Evolutionary conservation across 2,329 filamentous ascomycete species (phyloP), one percentile per base, ranked within the genome.

Genomic region (Epichloe glyceriae): DNA sequence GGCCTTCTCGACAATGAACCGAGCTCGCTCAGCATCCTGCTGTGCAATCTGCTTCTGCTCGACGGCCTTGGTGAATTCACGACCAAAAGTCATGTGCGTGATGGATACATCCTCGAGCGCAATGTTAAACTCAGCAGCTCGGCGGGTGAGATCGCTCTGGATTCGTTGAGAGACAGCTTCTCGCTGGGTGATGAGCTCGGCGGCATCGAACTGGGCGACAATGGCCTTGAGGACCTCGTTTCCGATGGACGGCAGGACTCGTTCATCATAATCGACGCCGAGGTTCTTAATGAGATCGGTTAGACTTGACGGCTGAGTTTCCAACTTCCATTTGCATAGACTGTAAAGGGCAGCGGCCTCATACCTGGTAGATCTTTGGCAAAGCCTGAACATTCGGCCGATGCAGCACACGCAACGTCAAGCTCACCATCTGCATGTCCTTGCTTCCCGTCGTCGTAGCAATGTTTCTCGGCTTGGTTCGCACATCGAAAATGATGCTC

Each of bases 31-130:
- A 56, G 93, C 93, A 66, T 98, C 93, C 73, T 98, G 93, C 74
- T 98, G 93, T 51, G 93, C 93, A 69, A 98, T 98, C 78, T 98
- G 93, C 83, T 98, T 98, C 81, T 98, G 93, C 75, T 98, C 93
- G 63, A 98, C 93, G 57, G 93, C 93, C 70, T 88, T 87, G 54
- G 93, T 98, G 78, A 98, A 98, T 72, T 98, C 93, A 70, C 91
- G 91, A 61, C 93, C 93, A 67, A 98, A 98, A 49, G 93, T 98
- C 93, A 98, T 98, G 79, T 98, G 93, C 55, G 93, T 98, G 71
- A 98, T 98, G 65, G 88, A 95, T 54, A 98, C 93, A 65, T 98
- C 93, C 73, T 98, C 93, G 50, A 98, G 87, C 30, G 89, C 88
- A 65, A 98, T 98, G 78, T 98, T 95, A 82, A 98, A 98, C 71